phyloP scores from a whole-genome alignment of 2,329 filamentous ascomycete species.

The Teratosphaeria destructans region DNA sequence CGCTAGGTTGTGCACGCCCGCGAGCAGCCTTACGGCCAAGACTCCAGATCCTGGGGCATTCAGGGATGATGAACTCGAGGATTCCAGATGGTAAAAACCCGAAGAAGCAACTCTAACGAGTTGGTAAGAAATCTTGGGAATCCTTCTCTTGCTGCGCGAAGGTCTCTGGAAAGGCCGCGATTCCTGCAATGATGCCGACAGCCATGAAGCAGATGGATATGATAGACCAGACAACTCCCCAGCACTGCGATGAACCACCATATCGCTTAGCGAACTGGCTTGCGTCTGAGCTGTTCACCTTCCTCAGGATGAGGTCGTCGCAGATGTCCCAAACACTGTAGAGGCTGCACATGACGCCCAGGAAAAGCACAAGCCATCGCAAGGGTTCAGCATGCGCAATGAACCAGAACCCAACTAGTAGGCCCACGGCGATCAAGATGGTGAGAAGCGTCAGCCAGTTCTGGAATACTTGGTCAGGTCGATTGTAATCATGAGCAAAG shows the following conservation, averaged over 20 bases:
- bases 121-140: constrained; percentile 55
- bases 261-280: constrained; percentile 70
- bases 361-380: constrained; percentile 60
- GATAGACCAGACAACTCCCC: constrained; percentile 69
- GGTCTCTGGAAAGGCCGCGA: constrained; percentile 65
- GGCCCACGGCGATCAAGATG: constrained; percentile 56
- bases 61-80: neutral
- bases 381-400: constrained; percentile 65
- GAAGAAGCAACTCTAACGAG: constrained; percentile 9
- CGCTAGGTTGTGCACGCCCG: no score
- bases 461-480: constrained; percentile 14
- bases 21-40: no score
- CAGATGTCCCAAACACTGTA: constrained; percentile 82
- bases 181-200: constrained; percentile 60
- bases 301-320: constrained; percentile 69
- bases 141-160: constrained; percentile 58
- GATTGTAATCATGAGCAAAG: neutral
- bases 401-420: constrained; percentile 69
- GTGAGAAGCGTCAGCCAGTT: constrained; percentile 70
- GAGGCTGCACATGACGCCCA: constrained; percentile 70
- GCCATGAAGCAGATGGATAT: constrained; percentile 64
- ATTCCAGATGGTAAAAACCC: neutral
- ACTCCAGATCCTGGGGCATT: no score
- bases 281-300: constrained; percentile 70
- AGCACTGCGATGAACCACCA: constrained; percentile 69